These are phyloP conservation scores for Claviceps purpurea DNA, from an alignment of 2,329 filamentous ascomycete species.

Conservation along the genomic window DNA sequence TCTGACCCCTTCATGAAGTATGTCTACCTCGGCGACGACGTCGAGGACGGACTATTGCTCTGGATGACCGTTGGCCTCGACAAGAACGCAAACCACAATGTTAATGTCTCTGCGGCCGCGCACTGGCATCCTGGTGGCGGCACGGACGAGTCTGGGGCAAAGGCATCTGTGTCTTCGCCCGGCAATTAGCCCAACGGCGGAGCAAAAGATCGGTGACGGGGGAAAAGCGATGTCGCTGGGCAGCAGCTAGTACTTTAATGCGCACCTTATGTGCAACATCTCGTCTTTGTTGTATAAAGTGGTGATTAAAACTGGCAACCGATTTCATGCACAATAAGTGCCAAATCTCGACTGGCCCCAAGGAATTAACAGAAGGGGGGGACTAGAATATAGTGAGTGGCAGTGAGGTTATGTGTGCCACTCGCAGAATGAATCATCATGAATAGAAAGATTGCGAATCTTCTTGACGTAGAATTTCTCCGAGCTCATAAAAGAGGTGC, in stretches of 20 bases:
- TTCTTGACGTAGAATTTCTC: neutral
- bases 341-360: too few species aligned
- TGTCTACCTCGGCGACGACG: constrained; percentile 37
- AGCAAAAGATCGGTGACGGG: neutral
- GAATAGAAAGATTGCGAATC: neutral
- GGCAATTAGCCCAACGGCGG: neutral
- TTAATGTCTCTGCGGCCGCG: neutral
- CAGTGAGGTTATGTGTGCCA: neutral
- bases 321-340: too few species aligned
- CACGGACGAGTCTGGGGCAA: neutral
- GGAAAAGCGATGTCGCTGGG: neutral
- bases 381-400: neutral
- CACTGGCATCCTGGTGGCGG: constrained; percentile 3
- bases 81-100: constrained; percentile 6
- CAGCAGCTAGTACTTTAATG: neutral
- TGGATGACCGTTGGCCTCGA: constrained; percentile 42
- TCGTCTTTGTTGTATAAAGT: neutral
- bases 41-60: constrained; percentile 36
- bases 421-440: neutral
- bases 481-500: neutral
- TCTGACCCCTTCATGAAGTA: constrained; percentile 47
- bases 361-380: too few species aligned
- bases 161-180: too few species aligned
- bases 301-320: neutral
- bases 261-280: neutral